Evolutionary conservation across 495 filamentous ascomycete genomes (phyloP).

Genomic region (Poronia punctata): DNA sequence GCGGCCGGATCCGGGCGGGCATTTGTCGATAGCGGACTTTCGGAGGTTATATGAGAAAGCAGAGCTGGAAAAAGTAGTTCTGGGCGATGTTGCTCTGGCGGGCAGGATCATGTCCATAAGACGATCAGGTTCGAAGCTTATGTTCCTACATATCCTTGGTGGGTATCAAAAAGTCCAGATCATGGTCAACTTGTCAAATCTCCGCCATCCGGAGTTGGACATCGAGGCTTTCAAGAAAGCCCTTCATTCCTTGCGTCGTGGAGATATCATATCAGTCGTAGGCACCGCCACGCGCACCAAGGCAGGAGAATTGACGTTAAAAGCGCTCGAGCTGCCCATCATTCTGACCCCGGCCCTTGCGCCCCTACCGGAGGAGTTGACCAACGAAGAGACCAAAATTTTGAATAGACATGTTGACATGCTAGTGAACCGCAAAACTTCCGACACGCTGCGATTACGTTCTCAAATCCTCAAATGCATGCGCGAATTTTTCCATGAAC

Average conservation of each 20-base stretch:
- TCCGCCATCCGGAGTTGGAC: slow-evolving; percentile 25
- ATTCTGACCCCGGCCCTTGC: slow-evolving; percentile 73
- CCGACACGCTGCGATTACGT: slow-evolving; percentile 66
- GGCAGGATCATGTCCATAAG: slow-evolving; percentile 41
- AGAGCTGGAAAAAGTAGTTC: slow-evolving; percentile 20
- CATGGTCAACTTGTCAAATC: slow-evolving; percentile 57
- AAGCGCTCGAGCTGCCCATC: slow-evolving; percentile 56
- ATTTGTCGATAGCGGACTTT: slow-evolving; percentile 32
- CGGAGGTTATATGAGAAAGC: slow-evolving; percentile 25
- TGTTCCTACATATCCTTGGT: slow-evolving; percentile 74
- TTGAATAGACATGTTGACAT: slow-evolving; percentile 76
- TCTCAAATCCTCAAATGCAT: slow-evolving; percentile 67
- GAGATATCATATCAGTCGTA: slow-evolving; percentile 39
- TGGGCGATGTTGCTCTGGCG: slow-evolving; percentile 38
- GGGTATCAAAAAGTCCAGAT: slow-evolving; percentile 65
- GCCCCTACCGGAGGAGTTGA: slow-evolving; percentile 58
- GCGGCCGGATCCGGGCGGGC: slow-evolving; percentile 18
- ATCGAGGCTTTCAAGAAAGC: slow-evolving; percentile 23
- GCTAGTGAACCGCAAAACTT: slow-evolving; percentile 57
- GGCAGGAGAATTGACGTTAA: slow-evolving; percentile 71
- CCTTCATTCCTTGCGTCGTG: slow-evolving; percentile 20
- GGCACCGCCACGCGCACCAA: slow-evolving; percentile 66
- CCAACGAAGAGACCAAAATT: slow-evolving; percentile 56
- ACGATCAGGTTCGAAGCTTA: slow-evolving; percentile 56
- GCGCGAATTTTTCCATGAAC: slow-evolving; percentile 62